These are phyloP conservation scores for Auriscalpium vulgare DNA, from an alignment of 768 basidiomycete genomes.

Conservation along the genomic window DNA sequence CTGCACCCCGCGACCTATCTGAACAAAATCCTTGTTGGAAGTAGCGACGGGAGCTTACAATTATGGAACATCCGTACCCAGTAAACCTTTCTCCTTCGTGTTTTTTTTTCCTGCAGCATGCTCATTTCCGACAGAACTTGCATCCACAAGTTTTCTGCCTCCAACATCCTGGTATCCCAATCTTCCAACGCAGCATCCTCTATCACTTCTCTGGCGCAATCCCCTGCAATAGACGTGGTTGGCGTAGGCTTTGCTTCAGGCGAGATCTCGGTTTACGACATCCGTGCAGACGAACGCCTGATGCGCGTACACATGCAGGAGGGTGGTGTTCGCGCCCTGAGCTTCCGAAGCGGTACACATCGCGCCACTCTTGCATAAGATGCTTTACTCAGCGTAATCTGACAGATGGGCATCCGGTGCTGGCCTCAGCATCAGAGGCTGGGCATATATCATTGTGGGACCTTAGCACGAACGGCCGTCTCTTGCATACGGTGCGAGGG, in stretches of 20 bases:
- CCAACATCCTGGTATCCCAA: constrained; percentile 40
- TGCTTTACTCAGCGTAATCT: neutral
- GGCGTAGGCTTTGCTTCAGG: constrained; percentile 90
- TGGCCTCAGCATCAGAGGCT: constrained; percentile 79
- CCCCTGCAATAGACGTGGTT: constrained; percentile 92
- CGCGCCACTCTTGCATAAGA: neutral
- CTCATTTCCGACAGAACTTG: constrained; percentile 44
- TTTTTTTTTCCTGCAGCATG: neutral
- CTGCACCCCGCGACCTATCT: constrained; percentile 95
- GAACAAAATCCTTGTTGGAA: constrained; percentile 88
- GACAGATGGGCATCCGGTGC: constrained; percentile 77
- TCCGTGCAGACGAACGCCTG: constrained; percentile 82
- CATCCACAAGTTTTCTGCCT: constrained; percentile 68
- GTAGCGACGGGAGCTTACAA: constrained; percentile 73
- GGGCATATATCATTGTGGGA: constrained; percentile 96
- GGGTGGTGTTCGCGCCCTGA: constrained; percentile 63
- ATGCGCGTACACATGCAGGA: constrained; percentile 90
- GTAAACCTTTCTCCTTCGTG: constrained; percentile 33
- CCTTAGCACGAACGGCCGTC: constrained; percentile 69
- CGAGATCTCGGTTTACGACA: constrained; percentile 81
- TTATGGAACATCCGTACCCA: constrained; percentile 90
- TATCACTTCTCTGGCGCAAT: constrained; percentile 78
- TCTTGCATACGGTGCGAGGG: constrained; percentile 78
- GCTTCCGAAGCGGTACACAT: constrained; percentile 74
- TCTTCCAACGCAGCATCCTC: constrained; percentile 29